phyloP scores from a whole-genome alignment of 2,329 filamentous ascomycete genomes.

The Hymenoscyphus repandus region DNA sequence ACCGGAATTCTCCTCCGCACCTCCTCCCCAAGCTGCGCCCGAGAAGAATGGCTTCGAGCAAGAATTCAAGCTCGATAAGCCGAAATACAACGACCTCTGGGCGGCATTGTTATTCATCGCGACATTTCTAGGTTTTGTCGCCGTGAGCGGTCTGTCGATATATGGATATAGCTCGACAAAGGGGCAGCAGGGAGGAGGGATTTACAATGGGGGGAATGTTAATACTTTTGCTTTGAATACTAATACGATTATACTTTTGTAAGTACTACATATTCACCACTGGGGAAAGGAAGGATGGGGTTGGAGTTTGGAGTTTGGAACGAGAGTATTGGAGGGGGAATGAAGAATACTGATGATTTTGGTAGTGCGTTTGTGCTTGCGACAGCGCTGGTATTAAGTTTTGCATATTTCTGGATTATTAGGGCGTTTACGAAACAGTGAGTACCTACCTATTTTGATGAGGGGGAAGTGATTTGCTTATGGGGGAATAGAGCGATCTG shows the following conservation, averaged over 20 bases:
- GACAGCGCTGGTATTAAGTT: slow-evolving; percentile 70
- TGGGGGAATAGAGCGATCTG: slow-evolving; percentile 62
- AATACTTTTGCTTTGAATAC: slow-evolving; percentile 68
- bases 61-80: slow-evolving; percentile 72
- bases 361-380: slow-evolving; percentile 60
- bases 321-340: too few species aligned
- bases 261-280: slow-evolving; percentile 5
- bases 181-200: slow-evolving; percentile 61
- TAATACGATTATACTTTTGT: slow-evolving; percentile 81
- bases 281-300: background rate
- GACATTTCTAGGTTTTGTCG: slow-evolving; percentile 68
- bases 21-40: slow-evolving; percentile 6
- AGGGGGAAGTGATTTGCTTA: background rate
- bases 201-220: slow-evolving; percentile 54
- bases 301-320: background rate
- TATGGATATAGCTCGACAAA: slow-evolving; percentile 66
- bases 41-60: slow-evolving; percentile 57
- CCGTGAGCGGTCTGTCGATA: slow-evolving; percentile 69
- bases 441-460: background rate
- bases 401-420: slow-evolving; percentile 69
- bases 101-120: slow-evolving; percentile 73
- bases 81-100: slow-evolving; percentile 91
- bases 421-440: slow-evolving; percentile 72
- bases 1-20: slow-evolving; percentile 3
- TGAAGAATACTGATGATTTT: too few species aligned